Evolutionary conservation across 257 asterid genomes (phyloP).

Genomic region (Penstemon eatonii): DNA sequence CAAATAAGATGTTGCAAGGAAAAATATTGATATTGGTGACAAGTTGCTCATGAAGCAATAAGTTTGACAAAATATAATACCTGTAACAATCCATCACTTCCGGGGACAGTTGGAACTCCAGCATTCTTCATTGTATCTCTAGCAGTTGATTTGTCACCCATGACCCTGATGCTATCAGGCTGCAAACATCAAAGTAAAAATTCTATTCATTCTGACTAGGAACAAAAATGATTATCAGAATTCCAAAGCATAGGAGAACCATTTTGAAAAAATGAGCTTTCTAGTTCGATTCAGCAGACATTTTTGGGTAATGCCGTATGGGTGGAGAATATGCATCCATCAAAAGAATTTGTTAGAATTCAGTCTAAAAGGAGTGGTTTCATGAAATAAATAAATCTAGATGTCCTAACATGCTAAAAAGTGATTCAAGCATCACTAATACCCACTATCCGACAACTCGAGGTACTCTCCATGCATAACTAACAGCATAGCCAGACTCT

Average conservation of each 20-base stretch:
- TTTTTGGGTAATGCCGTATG: not conserved
- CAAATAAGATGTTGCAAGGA: slow-evolving; percentile 2
- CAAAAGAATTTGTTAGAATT: slow-evolving; percentile 1
- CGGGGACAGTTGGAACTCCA: slow-evolving; percentile 99
- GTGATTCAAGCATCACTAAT: slow-evolving; percentile 18
- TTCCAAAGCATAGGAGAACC: slow-evolving; percentile 11
- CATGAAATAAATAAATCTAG: slow-evolving; percentile 2
- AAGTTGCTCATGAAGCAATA: slow-evolving; percentile 15
- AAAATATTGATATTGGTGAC: not conserved
- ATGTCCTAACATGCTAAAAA: slow-evolving; percentile 16
- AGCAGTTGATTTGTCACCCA: slow-evolving; percentile 99
- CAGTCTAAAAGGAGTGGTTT: slow-evolving; percentile 17
- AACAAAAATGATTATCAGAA: slow-evolving; percentile 11
- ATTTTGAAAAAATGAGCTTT: not conserved
- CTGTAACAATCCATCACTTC: slow-evolving; percentile 90
- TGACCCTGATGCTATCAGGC: slow-evolving; percentile 96
- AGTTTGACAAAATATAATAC: slow-evolving; percentile 37
- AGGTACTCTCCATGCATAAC: not conserved
- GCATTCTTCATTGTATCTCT: slow-evolving; percentile 99
- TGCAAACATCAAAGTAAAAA: slow-evolving; percentile 38
- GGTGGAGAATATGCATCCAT: slow-evolving; percentile 16
- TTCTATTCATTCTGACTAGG: slow-evolving; percentile 10
- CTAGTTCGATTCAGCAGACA: not conserved
- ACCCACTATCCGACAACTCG: not conserved
- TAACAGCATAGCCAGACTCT: not conserved